phyloP scores from a whole-genome alignment of 139 green algal genomes.

The Mesotaenium endlicherianum region DNA sequence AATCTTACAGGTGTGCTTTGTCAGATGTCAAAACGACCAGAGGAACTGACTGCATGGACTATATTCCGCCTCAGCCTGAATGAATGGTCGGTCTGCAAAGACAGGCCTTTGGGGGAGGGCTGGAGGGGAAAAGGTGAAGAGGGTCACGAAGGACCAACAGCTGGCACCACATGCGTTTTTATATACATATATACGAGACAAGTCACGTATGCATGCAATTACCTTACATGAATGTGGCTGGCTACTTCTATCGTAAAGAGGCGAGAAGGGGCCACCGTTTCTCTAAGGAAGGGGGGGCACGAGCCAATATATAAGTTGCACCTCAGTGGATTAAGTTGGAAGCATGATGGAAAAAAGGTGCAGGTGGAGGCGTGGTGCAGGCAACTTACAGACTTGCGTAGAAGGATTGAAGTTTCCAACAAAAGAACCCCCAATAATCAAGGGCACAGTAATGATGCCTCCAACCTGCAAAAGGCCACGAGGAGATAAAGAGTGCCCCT shows the following conservation, averaged over 20 bases:
- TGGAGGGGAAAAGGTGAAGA: too few species aligned
- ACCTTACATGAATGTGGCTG: too few species aligned
- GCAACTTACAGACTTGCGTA: conserved; percentile 20
- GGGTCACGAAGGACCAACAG: too few species aligned
- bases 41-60: too few species aligned
- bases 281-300: not conserved
- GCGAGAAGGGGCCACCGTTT: not conserved
- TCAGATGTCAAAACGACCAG: too few species aligned
- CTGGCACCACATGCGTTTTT: too few species aligned
- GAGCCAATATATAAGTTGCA: not conserved
- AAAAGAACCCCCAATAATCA: conserved; percentile 8
- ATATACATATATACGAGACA: too few species aligned
- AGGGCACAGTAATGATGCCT: conserved; percentile 55
- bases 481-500: not conserved
- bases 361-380: not conserved
- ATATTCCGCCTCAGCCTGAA: too few species aligned
- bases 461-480: conserved; percentile 41
- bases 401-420: conserved; percentile 10
- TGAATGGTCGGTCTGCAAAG: too few species aligned
- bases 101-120: too few species aligned
- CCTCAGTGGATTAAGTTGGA: not conserved
- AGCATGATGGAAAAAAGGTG: not conserved
- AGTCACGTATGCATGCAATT: too few species aligned
- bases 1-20: too few species aligned
- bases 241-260: not conserved